Base-by-base conservation (phyloP, 805 yeast species). In the Candida pseudoglaebosa region DNA sequence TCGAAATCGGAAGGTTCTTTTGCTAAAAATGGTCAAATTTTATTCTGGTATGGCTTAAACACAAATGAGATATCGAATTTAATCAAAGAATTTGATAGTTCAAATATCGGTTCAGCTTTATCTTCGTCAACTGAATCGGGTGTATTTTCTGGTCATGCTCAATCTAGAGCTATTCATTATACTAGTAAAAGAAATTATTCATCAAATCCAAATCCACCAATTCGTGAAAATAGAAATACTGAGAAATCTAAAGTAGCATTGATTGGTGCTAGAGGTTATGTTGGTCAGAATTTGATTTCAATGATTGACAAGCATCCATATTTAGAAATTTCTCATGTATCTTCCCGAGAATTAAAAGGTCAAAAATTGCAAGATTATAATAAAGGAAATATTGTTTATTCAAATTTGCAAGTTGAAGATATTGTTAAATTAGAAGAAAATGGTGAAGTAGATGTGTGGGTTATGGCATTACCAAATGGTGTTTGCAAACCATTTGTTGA, bases 381-480 rank as follows among this genome's bases (percentile, higher is more conserved):
- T 56, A 93, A 91, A 66, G 71, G 76, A 39, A 79, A 84, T 42
- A 77, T 91, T 39, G 73, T 76, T 38, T 93, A 93, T 65, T 86
- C 86, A 45, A 93, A 90, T 63, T 71, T 93, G 51, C 90, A 83
- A 57, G 75, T 82, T 32, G 96, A 88, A 54, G 98, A 93, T 52
- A 83, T 93, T 48, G 79, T 79, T 55, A 66, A 71, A 47, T 66
- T 93, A 45, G 99, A 91, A 63, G 73, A 80, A 47, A 69, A 78
- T 34, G 78, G 80, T 36, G 85, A 78, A 38, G 86, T 93, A 42
- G 99, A 93, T 55, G 83, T 90, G 37, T 93, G 99, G 99, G 95
- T 95, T 19, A 93, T 95, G 99, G 99, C 99, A 2, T 75, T 93
- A 54, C 99, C 99, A 47, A 93, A 93, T 60, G 97, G 96, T 35